A percentile compares a stretch with the other conserved stretches of the same genome.
These are phyloP conservation scores for Xylaria flabelliformis DNA, from an alignment of 495 filamentous ascomycete genomes.

Conservation along the genomic window DNA sequence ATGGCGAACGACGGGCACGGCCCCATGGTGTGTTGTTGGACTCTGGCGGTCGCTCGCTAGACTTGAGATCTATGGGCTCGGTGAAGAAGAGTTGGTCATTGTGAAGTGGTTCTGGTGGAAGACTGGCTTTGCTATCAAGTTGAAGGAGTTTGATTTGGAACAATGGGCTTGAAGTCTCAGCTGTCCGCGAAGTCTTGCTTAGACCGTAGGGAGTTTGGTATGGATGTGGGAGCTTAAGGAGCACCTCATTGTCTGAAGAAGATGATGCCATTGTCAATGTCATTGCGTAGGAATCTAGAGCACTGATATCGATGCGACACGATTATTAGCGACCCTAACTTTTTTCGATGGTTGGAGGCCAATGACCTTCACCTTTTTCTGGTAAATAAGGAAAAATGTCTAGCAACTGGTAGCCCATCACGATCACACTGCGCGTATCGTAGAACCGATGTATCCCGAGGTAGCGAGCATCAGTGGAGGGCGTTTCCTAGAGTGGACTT, in stretches of 20 bases:
- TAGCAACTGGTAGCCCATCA: background rate
- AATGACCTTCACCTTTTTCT: background rate
- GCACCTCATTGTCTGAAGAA: constrained; percentile 43
- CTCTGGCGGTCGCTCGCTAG: constrained; percentile 51
- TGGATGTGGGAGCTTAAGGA: constrained; percentile 55
- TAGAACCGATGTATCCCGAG: constrained; percentile 15
- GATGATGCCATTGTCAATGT: constrained; percentile 40
- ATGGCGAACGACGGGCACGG: constrained; percentile 50
- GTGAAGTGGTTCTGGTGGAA: constrained; percentile 43
- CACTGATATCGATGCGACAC: background rate
- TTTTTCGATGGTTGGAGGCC: background rate
- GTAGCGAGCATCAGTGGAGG: constrained; percentile 16
- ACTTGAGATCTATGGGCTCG: constrained; percentile 52
- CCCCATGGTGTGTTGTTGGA: constrained; percentile 57
- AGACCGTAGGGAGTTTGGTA: constrained; percentile 53
- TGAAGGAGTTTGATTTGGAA: constrained; percentile 33
- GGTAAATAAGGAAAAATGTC: background rate
- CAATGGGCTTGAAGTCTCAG: constrained; percentile 30
- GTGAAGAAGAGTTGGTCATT: constrained; percentile 49
- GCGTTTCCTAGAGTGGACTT: background rate
- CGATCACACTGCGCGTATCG: background rate
- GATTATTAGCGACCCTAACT: background rate
- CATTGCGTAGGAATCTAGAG: background rate
- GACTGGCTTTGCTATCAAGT: constrained; percentile 30
- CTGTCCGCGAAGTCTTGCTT: constrained; percentile 39